These are phyloP conservation scores for Magnolia sinica DNA, from an alignment of 164 flowering plant genomes.

Conservation along the genomic window DNA sequence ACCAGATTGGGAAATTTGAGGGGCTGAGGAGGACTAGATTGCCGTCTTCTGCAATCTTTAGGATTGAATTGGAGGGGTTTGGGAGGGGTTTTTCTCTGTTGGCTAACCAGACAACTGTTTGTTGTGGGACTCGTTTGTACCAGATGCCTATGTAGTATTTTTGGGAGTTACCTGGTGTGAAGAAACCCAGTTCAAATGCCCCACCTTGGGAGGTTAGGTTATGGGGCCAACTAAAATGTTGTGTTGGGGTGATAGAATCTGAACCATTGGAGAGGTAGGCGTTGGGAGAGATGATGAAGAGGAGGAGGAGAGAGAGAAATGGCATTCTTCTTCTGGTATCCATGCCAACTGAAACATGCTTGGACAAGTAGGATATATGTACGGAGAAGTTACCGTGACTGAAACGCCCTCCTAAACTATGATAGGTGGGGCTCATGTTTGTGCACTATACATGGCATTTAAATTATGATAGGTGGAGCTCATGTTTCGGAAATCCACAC, in stretches of 20 bases:
- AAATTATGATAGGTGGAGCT: no score
- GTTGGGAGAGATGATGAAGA: background rate
- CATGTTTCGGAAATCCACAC: no score
- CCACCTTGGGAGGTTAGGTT: conserved; percentile 16
- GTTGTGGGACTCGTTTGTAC: conserved; percentile 9
- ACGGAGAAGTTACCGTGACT: no score
- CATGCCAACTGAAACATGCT: no score
- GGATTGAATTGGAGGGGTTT: background rate
- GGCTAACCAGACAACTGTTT: conserved; percentile 27
- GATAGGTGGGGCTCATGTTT: no score
- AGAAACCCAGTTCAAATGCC: conserved; percentile 26
- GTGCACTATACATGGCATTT: no score
- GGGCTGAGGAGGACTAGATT: conserved; percentile 1
- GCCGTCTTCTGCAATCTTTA: conserved; percentile 18
- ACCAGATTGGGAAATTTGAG: background rate
- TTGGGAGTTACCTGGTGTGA: conserved; percentile 22
- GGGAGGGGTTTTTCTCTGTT: conserved; percentile 18
- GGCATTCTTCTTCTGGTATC: background rate
- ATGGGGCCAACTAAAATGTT: conserved; percentile 15
- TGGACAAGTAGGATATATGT: no score
- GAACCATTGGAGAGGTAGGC: background rate
- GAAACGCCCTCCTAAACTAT: no score
- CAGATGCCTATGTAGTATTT: conserved; percentile 28
- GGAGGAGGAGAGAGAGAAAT: background rate
- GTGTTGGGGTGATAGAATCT: background rate